A percentile compares a stretch with the other conserved stretches of the same genome.
Conservation (phyloP, 1,139 yeast genomes). For the Yamadazyma membranifaciens region DNA sequence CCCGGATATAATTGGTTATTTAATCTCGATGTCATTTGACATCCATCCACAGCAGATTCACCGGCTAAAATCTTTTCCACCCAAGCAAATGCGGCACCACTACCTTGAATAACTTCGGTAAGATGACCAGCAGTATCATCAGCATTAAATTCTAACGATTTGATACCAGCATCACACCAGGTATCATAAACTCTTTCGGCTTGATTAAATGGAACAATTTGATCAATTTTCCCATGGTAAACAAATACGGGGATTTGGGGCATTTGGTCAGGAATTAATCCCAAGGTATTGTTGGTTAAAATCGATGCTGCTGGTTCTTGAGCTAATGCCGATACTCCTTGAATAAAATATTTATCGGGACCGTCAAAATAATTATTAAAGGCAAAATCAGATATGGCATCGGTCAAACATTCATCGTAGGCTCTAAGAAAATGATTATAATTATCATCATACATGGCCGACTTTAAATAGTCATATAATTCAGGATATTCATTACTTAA, state of each 20-base stretch:
- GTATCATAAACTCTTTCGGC: slow-evolving; percentile 24
- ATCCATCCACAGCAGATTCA: slow-evolving; percentile 26
- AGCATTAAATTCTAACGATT: slow-evolving; percentile 28
- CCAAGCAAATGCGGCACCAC: slow-evolving; percentile 33
- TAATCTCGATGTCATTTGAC: slow-evolving; percentile 20
- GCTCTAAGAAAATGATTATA: slow-evolving; percentile 15
- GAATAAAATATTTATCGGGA: slow-evolving; percentile 14
- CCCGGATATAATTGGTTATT: slow-evolving; percentile 28
- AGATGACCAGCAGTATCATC: slow-evolving; percentile 28
- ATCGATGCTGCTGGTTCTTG: slow-evolving; percentile 15
- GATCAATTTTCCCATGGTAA: slow-evolving; percentile 31
- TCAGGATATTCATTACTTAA: slow-evolving; percentile 28
- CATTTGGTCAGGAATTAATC: slow-evolving; percentile 14
- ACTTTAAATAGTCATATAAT: slow-evolving; percentile 11
- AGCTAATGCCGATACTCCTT: slow-evolving; percentile 18
- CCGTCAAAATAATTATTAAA: slow-evolving; percentile 18
- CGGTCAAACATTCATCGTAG: slow-evolving; percentile 16
- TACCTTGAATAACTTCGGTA: slow-evolving; percentile 24
- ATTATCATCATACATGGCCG: slow-evolving; percentile 14
- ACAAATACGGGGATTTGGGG: slow-evolving; percentile 35
- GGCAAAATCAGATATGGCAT: slow-evolving; percentile 14
- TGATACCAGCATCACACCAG: slow-evolving; percentile 32
- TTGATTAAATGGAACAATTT: slow-evolving; percentile 26
- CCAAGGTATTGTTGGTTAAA: slow-evolving; percentile 23
- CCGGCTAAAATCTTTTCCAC: slow-evolving; percentile 20